Evolutionary conservation across 768 basidiomycete genomes (phyloP).

Genomic region (Rhizopogon vinicolor): DNA sequence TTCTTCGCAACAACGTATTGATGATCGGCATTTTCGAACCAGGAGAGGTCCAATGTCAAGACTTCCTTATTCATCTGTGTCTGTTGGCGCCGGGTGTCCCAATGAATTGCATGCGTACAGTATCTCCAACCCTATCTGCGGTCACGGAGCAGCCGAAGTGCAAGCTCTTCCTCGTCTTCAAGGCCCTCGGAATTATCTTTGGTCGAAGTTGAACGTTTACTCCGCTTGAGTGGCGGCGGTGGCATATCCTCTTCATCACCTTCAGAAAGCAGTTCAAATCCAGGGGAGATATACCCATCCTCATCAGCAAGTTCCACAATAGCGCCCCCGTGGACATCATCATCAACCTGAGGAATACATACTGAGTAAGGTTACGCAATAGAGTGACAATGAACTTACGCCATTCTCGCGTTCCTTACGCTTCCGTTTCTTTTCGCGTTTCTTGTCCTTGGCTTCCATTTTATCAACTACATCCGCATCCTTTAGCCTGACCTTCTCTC

Average conservation of each 20-base stretch:
- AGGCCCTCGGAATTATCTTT: slow-evolving; percentile 24
- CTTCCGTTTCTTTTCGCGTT: slow-evolving; percentile 88
- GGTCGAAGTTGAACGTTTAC: slow-evolving; percentile 17
- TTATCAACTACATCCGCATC: slow-evolving; percentile 72
- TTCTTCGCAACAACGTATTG: no score
- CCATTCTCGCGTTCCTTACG: slow-evolving; percentile 70
- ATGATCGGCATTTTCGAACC: no score
- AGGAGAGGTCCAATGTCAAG: no score
- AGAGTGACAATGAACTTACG: slow-evolving; percentile 14
- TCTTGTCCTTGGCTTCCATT: slow-evolving; percentile 81
- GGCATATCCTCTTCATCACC: slow-evolving; percentile 28
- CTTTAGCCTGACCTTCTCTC: slow-evolving; percentile 69
- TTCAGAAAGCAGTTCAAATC: slow-evolving; percentile 49
- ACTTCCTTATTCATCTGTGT: no score
- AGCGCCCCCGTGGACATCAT: slow-evolving; percentile 17
- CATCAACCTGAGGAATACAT: slow-evolving; percentile 13
- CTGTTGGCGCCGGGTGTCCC: neutral
- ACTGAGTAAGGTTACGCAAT: neutral
- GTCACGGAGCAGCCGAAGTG: slow-evolving; percentile 50
- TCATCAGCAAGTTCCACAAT: slow-evolving; percentile 36
- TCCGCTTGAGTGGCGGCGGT: slow-evolving; percentile 27
- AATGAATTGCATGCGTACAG: neutral
- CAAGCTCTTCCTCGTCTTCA: slow-evolving; percentile 60
- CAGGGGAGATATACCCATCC: slow-evolving; percentile 70
- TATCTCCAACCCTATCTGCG: neutral